Conservation (phyloP, 805 yeast species). For the Naumovozyma castellii region DNA sequence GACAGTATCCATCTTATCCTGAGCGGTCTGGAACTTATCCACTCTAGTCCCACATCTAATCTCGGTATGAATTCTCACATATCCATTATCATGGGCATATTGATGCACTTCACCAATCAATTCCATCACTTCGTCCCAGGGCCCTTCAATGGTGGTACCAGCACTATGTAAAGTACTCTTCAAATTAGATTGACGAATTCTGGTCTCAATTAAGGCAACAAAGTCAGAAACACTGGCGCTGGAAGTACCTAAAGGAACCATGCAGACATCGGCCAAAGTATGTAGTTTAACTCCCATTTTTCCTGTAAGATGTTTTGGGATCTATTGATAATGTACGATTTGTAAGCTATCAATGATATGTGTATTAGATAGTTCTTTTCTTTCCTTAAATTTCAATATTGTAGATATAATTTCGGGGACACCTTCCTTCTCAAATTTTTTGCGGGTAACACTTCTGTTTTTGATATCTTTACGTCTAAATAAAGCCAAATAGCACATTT, state of each 20-base stretch:
- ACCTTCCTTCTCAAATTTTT: too few relatives aligned
- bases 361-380: too few relatives aligned
- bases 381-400: too few relatives aligned
- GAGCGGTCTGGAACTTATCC: constrained; percentile 63
- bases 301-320: too few relatives aligned
- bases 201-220: constrained; percentile 57
- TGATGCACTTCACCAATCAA: constrained; percentile 73
- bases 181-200: constrained; percentile 53
- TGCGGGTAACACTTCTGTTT: too few relatives aligned
- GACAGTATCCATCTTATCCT: constrained; percentile 62
- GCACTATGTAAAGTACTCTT: constrained; percentile 76
- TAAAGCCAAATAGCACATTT: too few relatives aligned
- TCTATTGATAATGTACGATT: too few relatives aligned
- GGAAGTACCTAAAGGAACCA: constrained; percentile 79
- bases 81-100: constrained; percentile 59
- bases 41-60: constrained; percentile 79
- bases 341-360: too few relatives aligned
- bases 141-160: constrained; percentile 84
- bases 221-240: constrained; percentile 74
- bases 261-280: constrained; percentile 79
- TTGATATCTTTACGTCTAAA: too few relatives aligned
- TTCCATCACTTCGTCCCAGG: constrained; percentile 82
- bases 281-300: constrained; percentile 29
- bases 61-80: constrained; percentile 74
- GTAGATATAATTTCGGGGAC: too few relatives aligned